Evolutionary conservation across 169 alveolate species (phyloP), one percentile per base, ranked within the genome.

Genomic region (Plasmodium cynomolgi): DNA sequence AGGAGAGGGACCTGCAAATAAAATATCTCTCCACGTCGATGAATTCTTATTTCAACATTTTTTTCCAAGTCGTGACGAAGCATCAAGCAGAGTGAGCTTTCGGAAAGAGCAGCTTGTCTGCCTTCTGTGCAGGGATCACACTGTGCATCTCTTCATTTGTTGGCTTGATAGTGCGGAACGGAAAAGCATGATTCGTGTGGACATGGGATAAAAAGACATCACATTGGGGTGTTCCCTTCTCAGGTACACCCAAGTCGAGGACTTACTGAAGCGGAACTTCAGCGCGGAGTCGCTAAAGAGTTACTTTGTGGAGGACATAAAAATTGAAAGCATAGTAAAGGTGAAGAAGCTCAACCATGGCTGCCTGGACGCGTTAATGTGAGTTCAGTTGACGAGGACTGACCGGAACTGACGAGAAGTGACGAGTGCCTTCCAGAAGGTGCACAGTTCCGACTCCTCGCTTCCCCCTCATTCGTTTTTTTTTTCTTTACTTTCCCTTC

Each of bases 281-380:
- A 79, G 15, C 54, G 2, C 90, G n/a, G 79, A 88, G 47, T 11
- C 84, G 7, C 75, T 88, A 44, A 88, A 68, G 74, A 79, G 34
- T 68, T 88, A 88, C 82, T 88, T 58, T 88, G 62, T 80, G 31
- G 94, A 88, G 11, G 83, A 88, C 39, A 80, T 88, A 80, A 88
- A 88, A 79, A 88, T 88, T 80, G 94, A 88, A n/a, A 88, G 71
- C 83, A 80, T 88, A 17, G 72, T 80, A 62, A 88, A 88, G 50
- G 94, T 88, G 73, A 88, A 88, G 71, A 88, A 88, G 82, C 47
- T 88, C 74, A 88, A 37, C 73, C 80, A 88, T 88, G 62, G 26
- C 2, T 13, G 58, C n/a, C 83, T 88, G 90, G 81, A 80, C 84
- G 58, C 58, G 54, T 23, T 79, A 73, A 88, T 88, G 94, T 88